A percentile compares a stretch with the other conserved stretches of the same genome.
These are phyloP conservation scores for Epichloe bromicola DNA, from an alignment of 2,329 filamentous ascomycete species.

Conservation along the genomic window DNA sequence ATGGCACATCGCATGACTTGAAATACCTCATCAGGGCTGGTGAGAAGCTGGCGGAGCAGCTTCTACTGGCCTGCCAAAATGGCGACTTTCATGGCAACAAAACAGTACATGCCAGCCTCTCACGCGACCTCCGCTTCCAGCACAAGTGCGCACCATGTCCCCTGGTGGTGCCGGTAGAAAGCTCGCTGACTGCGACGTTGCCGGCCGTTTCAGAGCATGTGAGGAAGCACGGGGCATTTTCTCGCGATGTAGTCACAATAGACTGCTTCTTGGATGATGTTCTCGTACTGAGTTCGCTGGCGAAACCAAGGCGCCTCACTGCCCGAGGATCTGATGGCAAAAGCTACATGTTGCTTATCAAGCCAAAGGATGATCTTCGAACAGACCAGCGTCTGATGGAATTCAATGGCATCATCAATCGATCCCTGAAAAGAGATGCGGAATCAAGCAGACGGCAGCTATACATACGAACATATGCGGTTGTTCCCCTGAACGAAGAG, in stretches of 20 bases:
- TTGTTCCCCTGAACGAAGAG: conserved; percentile 94
- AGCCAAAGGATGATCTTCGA: conserved; percentile 93
- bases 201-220: conserved; percentile 61
- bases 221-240: conserved; percentile 74
- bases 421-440: conserved; percentile 80
- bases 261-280: conserved; percentile 74
- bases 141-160: conserved; percentile 71
- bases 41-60: conserved; percentile 70
- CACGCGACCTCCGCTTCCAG: conserved; percentile 68
- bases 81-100: conserved; percentile 57
- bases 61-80: conserved; percentile 68
- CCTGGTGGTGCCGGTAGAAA: conserved; percentile 80
- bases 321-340: conserved; percentile 82
- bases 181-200: conserved; percentile 68
- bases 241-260: conserved; percentile 75
- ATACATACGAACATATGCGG: conserved; percentile 94
- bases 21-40: conserved; percentile 62
- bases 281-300: conserved; percentile 76
- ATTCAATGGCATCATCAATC: conserved; percentile 96
- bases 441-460: conserved; percentile 82
- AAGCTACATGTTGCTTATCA: conserved; percentile 81
- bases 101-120: conserved; percentile 58
- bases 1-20: conserved; percentile 44
- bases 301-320: conserved; percentile 81
- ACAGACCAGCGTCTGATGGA: conserved; percentile 99